Base-by-base conservation (phyloP, 352 stramenopile genomes). In the Phytophthora ohioensis region DNA sequence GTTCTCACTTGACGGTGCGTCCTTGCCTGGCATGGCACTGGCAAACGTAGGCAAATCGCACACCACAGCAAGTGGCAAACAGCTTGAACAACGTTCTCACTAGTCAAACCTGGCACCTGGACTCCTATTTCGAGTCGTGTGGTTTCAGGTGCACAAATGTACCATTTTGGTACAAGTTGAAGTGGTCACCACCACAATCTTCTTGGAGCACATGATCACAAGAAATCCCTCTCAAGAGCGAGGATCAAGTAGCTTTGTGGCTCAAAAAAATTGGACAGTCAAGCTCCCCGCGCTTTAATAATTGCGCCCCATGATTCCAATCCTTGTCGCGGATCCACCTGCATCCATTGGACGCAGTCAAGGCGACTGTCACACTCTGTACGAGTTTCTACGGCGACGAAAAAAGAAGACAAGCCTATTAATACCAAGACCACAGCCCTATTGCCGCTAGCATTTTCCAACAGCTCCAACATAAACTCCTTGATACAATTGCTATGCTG, bases 71-170 rank as follows among this genome's bases (percentile, higher is more conserved):
- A 52, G 34, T 9, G 15, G 45, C 17, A 51, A 32, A 17, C n/a
- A 10, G 32, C 5, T 12, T 32, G 13, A 32, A 4, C 45, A 15
- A 13, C 45, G 17, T 51, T 11, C 45, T 39, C n/a, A 10, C 17
- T 34, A 34, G 51, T 45, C 30, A 62, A 32, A 13, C 12, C 21
- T 51, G 36, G 36, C 53, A 49, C n/a, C 15, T 15, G 49, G 17
- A 48, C 36, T 45, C 36, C 58, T 69, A 69, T 66, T 70, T 73
- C 10, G 43, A 72, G 54, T 59, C 57, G 45, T 11, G 61, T 47
- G 55, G 67, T 67, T 67, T 75, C 61, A 5, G 55, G 55, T 21
- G 54, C 67, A 69, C 12, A 69, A 73, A 46, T 56, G 52, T 60
- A 64, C 52, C 58, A 58, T 30, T 27, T 59, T 31, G 4, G 66